Base-by-base conservation (phyloP, 345 rosid species). In the Eucalyptus leucophloia region DNA sequence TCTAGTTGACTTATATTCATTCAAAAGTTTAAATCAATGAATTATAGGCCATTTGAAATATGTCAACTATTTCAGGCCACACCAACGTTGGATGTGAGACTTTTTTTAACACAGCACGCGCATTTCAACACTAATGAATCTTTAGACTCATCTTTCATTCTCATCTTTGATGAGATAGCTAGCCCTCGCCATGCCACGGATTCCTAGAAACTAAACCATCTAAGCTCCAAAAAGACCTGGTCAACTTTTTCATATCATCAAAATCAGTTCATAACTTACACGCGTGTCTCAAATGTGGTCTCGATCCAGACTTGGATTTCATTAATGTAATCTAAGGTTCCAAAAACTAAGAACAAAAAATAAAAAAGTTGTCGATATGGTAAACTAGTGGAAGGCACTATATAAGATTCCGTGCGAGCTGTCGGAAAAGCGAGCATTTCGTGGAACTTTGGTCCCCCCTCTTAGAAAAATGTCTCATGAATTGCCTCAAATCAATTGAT, bases 1-100 rank as follows among this genome's bases (percentile, higher is more conserved):
- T 40, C 5, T 1, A 37, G 28, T 77, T 77, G 1, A 11, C 9
- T 0, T 4, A 37, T 6, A 72, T 37, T 19, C 5, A 37, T 7
- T 72, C 0, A 3, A 37, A 72, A 72, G 3, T 72, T 21, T 72
- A 37, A 72, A 12, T 1, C 5, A 72, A 37, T 21, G 1, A 77
- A 12, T 77, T 37, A 77, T 34, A 10, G 4, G 7, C 1, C 7
- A 72, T 34, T 11, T 5, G 23, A 17, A 4, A 32, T 37, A 72
- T 72, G 13, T 21, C 7, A 77, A 37, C 8, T 37, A 8, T 7
- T 40, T 0, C 1, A 40, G 2, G 3, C 5, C 30, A 77, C 28
- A 40, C 2, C 9, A 21, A 40, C 40, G 3, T 77, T 7, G 3
- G 13, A 40, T 3, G 1, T 21, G 16, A 40, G 28, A 19, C 4